Evolutionary conservation across 257 asterid genomes (phyloP).

Genomic region (Petunia axillaris): DNA sequence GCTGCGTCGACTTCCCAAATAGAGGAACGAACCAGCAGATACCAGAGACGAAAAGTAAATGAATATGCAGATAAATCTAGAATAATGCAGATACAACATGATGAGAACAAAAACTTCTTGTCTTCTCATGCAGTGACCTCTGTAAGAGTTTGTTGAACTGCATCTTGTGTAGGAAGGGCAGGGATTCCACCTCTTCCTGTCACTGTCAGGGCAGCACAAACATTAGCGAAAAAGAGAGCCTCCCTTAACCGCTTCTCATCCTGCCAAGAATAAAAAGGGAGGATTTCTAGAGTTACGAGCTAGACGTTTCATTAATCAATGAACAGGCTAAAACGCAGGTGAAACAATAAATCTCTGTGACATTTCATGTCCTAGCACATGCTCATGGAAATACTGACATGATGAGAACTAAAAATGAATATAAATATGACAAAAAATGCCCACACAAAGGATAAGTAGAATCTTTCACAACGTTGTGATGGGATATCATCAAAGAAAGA

Average conservation of each 20-base stretch:
- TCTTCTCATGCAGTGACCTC: slow-evolving; percentile 39
- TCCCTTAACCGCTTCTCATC: slow-evolving; percentile 67
- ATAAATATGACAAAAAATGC: neutral
- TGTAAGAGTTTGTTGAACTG: slow-evolving; percentile 48
- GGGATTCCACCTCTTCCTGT: slow-evolving; percentile 90
- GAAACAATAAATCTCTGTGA: neutral
- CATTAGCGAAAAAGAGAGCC: slow-evolving; percentile 77
- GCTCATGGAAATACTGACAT: neutral
- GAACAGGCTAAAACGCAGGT: neutral
- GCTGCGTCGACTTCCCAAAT: slow-evolving; percentile 4
- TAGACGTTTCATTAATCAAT: neutral
- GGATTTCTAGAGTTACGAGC: slow-evolving; percentile 18
- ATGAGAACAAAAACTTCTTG: neutral
- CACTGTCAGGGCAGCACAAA: slow-evolving; percentile 91
- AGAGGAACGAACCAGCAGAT: slow-evolving; percentile 1
- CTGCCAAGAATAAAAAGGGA: slow-evolving; percentile 39
- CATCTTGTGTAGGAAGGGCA: slow-evolving; percentile 76
- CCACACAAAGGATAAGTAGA: neutral
- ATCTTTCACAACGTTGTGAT: neutral
- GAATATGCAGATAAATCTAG: slow-evolving; percentile 22
- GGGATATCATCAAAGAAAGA: neutral
- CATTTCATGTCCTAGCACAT: neutral
- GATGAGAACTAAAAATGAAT: neutral
- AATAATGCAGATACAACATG: slow-evolving; percentile 17
- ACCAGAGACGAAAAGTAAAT: neutral